Evolutionary conservation across 257 asterid genomes (phyloP).

Genomic region (Ligustrum vulgare): DNA sequence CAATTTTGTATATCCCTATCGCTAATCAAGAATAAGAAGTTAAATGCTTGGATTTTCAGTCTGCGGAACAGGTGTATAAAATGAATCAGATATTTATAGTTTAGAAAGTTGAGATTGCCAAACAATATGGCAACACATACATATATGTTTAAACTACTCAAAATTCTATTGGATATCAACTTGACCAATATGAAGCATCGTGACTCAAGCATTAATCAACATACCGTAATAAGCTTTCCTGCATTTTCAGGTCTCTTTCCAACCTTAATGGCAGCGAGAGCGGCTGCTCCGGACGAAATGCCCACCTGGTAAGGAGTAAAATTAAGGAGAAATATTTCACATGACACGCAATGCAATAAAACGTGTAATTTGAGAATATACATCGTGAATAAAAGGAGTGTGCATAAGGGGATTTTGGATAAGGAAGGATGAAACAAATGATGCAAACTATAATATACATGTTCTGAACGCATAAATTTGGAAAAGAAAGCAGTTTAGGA

Average conservation of each 20-base stretch:
- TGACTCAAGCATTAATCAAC: slow-evolving; percentile 17
- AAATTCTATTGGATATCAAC: background rate
- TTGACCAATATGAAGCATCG: slow-evolving; percentile 11
- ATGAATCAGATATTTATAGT: background rate
- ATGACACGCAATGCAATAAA: background rate
- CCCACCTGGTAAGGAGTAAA: slow-evolving; percentile 62
- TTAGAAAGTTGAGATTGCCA: slow-evolving; percentile 10
- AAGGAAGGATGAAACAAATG: background rate
- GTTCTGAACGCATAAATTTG: background rate
- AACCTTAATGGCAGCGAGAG: slow-evolving; percentile 82
- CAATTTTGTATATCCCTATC: background rate
- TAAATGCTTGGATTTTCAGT: background rate
- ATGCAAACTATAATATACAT: background rate
- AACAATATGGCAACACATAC: background rate
- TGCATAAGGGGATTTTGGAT: background rate
- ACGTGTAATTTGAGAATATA: background rate
- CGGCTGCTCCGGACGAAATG: slow-evolving; percentile 99
- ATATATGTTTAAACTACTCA: slow-evolving; percentile 10
- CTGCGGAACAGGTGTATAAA: background rate
- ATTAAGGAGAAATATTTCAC: slow-evolving; percentile 14
- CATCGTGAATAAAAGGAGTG: background rate
- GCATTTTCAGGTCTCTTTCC: slow-evolving; percentile 96
- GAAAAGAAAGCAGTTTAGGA: background rate
- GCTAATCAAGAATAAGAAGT: background rate
- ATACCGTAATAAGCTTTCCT: slow-evolving; percentile 90